These are phyloP conservation scores for Mucor indicus DNA, from an alignment of 371 early-diverging fungal genomes.

Conservation along the genomic window DNA sequence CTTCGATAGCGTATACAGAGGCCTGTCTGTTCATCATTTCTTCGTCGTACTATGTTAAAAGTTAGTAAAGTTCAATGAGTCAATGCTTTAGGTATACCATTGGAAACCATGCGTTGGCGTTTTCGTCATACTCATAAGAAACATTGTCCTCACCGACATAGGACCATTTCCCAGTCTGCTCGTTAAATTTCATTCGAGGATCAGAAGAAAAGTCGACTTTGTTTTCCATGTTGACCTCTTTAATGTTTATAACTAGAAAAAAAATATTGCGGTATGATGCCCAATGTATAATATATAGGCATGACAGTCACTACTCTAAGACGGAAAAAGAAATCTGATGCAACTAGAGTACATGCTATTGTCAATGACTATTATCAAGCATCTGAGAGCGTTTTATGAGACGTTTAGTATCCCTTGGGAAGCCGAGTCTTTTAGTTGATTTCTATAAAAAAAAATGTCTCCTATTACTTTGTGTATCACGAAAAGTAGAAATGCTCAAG, in stretches of 20 bases:
- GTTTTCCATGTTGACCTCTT: conserved; percentile 11
- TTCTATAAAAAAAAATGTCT: too few species aligned
- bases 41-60: conserved; percentile 64
- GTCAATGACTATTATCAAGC: too few species aligned
- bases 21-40: conserved; percentile 75
- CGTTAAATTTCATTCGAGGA: conserved; percentile 57
- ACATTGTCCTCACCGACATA: conserved; percentile 74
- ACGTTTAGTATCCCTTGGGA: too few species aligned
- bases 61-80: not conserved
- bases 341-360: too few species aligned
- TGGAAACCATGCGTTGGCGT: conserved; percentile 87
- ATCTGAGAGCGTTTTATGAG: too few species aligned
- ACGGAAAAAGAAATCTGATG: too few species aligned
- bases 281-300: too few species aligned
- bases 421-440: too few species aligned
- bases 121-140: conserved; percentile 80
- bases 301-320: too few species aligned
- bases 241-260: not conserved
- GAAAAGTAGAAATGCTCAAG: too few species aligned
- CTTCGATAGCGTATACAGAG: conserved; percentile 70
- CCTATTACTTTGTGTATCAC: too few species aligned
- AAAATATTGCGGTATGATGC: too few species aligned
- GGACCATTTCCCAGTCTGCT: conserved; percentile 72
- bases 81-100: conserved; percentile 51
- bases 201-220: conserved; percentile 36